These are phyloP conservation scores for Orbilia ellipsospora DNA, from an alignment of 2,329 filamentous ascomycete species.

Conservation along the genomic window DNA sequence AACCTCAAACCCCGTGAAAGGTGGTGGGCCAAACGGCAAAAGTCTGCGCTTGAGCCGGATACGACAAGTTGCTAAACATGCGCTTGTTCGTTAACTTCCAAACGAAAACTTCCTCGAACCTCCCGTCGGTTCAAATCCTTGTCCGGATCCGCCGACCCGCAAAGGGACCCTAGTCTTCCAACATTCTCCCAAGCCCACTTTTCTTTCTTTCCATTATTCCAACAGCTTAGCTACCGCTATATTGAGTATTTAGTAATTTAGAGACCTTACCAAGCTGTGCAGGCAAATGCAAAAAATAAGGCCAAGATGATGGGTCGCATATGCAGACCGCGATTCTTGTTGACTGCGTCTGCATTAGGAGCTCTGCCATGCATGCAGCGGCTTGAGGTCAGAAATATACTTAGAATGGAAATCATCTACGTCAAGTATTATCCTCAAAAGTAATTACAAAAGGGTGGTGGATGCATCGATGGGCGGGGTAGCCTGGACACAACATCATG, in stretches of 20 bases:
- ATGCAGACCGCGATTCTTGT: slow-evolving; percentile 6
- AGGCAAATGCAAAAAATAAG: background rate
- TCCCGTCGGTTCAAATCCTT: slow-evolving; percentile 16
- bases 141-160: slow-evolving; percentile 30
- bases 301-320: slow-evolving; percentile 8
- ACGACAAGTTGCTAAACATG: background rate
- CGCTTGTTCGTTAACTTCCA: slow-evolving; percentile 5
- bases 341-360: slow-evolving; percentile 3
- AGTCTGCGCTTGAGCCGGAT: slow-evolving; percentile 15
- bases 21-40: background rate
- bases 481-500: slow-evolving; percentile 11
- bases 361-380: slow-evolving; percentile 37
- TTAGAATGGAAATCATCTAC: slow-evolving; percentile 23
- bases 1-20: background rate
- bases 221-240: background rate
- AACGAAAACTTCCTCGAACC: background rate
- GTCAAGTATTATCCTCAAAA: background rate
- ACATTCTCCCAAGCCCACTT: too few relatives aligned
- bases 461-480: slow-evolving; percentile 4
- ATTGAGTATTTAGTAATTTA: slow-evolving; percentile 1
- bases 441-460: background rate
- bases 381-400: slow-evolving; percentile 28
- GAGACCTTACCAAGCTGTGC: background rate
- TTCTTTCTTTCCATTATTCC: background rate
- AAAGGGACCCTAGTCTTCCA: background rate